Conservation (phyloP, 345 rosid species). For the Eucalyptus viminalis region DNA sequence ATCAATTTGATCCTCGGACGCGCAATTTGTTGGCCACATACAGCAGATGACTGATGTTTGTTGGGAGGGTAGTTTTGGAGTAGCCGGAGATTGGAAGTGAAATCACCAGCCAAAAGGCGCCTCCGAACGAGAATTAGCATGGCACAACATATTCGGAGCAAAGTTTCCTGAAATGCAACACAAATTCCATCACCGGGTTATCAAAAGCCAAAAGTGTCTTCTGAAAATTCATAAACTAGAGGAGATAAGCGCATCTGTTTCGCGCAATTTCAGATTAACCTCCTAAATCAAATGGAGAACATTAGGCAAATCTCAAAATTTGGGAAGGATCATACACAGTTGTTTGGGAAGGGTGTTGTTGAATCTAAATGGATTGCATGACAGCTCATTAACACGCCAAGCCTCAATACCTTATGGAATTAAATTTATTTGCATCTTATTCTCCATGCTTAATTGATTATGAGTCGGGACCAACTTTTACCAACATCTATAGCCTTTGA, state of each 20-base stretch:
- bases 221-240: neutral
- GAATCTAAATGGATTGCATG: neutral
- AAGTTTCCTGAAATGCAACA: constrained; percentile 54
- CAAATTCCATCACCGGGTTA: neutral
- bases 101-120: constrained; percentile 79
- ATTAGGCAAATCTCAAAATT: neutral
- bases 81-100: constrained; percentile 71
- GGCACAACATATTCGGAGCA: constrained; percentile 90
- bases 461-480: neutral
- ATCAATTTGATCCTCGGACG: neutral
- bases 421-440: neutral
- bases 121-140: constrained; percentile 83
- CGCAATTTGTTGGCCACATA: constrained; percentile 92
- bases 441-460: neutral
- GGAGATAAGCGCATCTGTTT: neutral
- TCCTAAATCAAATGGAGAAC: neutral
- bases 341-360: neutral
- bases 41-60: constrained; percentile 76
- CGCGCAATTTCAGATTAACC: neutral
- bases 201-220: neutral
- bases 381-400: neutral
- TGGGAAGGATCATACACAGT: neutral
- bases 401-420: neutral
- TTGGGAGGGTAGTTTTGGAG: constrained; percentile 76
- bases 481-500: neutral